These are phyloP conservation scores for Basidioascus undulatus DNA, from an alignment of 768 basidiomycete genomes.

Conservation along the genomic window DNA sequence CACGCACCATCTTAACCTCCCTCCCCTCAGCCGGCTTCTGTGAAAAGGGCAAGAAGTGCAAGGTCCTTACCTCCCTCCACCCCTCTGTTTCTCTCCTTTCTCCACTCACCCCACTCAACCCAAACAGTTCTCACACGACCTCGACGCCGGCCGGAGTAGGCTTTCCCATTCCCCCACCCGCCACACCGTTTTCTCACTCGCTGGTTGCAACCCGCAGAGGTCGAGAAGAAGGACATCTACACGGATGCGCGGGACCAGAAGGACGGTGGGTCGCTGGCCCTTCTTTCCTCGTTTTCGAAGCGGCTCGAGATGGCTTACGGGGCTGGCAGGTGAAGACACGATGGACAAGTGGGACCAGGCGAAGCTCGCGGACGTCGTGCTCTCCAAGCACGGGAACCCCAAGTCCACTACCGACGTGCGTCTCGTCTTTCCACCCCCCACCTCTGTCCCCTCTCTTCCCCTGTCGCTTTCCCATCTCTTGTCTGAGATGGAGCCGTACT, in stretches of 20 bases:
- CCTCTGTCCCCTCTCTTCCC: not conserved
- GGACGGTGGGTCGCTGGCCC: slow-evolving; percentile 25
- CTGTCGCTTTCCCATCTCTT: not conserved
- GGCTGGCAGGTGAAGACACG: slow-evolving; percentile 37
- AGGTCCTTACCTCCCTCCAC: too few relatives aligned
- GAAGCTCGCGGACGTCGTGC: slow-evolving; percentile 67
- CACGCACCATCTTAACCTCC: too few relatives aligned
- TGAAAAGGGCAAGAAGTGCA: slow-evolving; percentile 31
- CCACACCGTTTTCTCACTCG: too few relatives aligned
- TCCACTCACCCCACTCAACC: too few relatives aligned
- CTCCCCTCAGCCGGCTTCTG: not conserved
- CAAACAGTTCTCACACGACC: slow-evolving; percentile 91
- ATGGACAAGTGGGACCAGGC: slow-evolving; percentile 98
- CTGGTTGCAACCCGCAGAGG: too few relatives aligned
- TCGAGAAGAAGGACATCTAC: slow-evolving; percentile 88
- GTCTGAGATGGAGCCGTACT: not conserved
- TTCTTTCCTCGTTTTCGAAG: slow-evolving; percentile 10
- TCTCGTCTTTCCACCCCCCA: slow-evolving; percentile 3
- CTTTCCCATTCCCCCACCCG: too few relatives aligned
- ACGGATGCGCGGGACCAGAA: slow-evolving; percentile 49
- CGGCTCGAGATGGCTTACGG: not conserved
- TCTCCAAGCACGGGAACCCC: slow-evolving; percentile 70
- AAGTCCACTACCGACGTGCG: slow-evolving; percentile 71
- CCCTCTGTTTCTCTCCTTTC: too few relatives aligned
- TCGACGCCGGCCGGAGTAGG: slow-evolving; percentile 65